Evolutionary conservation across 1,284 basidiomycete genomes (phyloP), one percentile per base, ranked within the genome.

Genomic region (Melampsora abietis-canadensis): DNA sequence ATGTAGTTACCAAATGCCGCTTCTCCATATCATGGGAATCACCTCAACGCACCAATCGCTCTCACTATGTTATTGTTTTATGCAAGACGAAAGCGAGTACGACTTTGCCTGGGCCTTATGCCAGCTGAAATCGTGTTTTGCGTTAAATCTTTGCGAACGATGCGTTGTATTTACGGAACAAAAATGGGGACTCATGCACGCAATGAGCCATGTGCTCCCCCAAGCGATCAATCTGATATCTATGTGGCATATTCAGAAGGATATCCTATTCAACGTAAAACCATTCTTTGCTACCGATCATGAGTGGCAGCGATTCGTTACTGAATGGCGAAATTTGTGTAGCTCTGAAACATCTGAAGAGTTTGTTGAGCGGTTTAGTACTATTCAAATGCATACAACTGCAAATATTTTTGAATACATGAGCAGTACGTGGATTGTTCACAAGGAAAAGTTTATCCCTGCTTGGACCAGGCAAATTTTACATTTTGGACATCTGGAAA

Each of bases 401-500:
- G 21, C n/a, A n/a, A 27, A 57, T 4, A 57, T 21, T 57, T 57
- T 57, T 57, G 27, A 57, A 21, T 57, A 57, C 27, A 14, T 57
- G 51, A 27, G 21, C 7, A 57, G 21, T 57, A 21, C n/a, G 19
- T 57, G 51, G 51, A 21, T 57, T n/a, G 19, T 57, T 15, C 27
- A 57, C 27, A 57, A 57, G 27, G 51, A 57, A 8, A 21, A 27
- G 51, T 57, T 57, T n/a, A 27, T 57, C 0, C 51, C n/a, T 21
- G 17, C 19, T 21, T 57, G 51, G 51, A 57, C 51, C 27, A 57
- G 14, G 51, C 51, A 57, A 12, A 10, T 57, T 0, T 15, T 57
- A 10, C 51, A 57, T 57, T 57, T 57, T 57, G 51, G 51, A 57
- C 51, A 57, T 27, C 51, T 57, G n/a, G 51, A 21, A 21, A 57